These are phyloP conservation scores for Ceratobasidium sp. DNA, from an alignment of 1,284 basidiomycete genomes.

Conservation along the genomic window DNA sequence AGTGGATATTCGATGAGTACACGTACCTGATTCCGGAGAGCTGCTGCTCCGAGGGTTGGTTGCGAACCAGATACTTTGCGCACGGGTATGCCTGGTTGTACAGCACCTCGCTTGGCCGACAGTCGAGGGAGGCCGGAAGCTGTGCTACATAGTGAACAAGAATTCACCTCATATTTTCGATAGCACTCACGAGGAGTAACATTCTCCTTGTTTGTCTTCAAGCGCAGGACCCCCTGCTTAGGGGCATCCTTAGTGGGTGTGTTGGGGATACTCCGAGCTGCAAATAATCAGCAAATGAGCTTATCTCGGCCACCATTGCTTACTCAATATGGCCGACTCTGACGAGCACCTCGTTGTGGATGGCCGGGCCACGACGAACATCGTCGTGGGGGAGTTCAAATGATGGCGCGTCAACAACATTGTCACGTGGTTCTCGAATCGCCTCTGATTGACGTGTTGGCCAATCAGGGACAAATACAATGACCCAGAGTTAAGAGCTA, in stretches of 20 bases:
- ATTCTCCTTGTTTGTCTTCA: slow-evolving; percentile 41
- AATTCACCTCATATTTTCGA: background rate
- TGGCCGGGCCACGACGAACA: slow-evolving; percentile 32
- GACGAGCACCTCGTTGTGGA: slow-evolving; percentile 30
- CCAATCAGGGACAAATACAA: slow-evolving; percentile 4
- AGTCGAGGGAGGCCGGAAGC: slow-evolving; percentile 34
- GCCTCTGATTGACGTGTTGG: slow-evolving; percentile 22
- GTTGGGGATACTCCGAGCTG: background rate
- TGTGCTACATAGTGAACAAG: background rate
- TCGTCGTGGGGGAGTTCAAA: slow-evolving; percentile 33
- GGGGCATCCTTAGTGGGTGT: slow-evolving; percentile 41
- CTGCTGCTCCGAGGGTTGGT: slow-evolving; percentile 37
- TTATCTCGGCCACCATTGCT: background rate
- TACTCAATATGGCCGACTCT: slow-evolving; percentile 8
- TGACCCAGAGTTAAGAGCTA: too few relatives aligned
- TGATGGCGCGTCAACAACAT: slow-evolving; percentile 32
- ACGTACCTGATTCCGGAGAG: slow-evolving; percentile 30
- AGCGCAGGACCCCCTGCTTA: slow-evolving; percentile 43
- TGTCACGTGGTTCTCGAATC: slow-evolving; percentile 37
- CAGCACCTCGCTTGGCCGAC: slow-evolving; percentile 10
- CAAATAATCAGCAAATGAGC: background rate
- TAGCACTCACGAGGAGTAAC: slow-evolving; percentile 19
- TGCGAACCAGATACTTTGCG: slow-evolving; percentile 42
- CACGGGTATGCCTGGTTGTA: slow-evolving; percentile 11
- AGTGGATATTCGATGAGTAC: too few relatives aligned